These are phyloP conservation scores for Glycyrrhiza uralensis DNA, from an alignment of 306 rosid species.

Conservation along the genomic window DNA sequence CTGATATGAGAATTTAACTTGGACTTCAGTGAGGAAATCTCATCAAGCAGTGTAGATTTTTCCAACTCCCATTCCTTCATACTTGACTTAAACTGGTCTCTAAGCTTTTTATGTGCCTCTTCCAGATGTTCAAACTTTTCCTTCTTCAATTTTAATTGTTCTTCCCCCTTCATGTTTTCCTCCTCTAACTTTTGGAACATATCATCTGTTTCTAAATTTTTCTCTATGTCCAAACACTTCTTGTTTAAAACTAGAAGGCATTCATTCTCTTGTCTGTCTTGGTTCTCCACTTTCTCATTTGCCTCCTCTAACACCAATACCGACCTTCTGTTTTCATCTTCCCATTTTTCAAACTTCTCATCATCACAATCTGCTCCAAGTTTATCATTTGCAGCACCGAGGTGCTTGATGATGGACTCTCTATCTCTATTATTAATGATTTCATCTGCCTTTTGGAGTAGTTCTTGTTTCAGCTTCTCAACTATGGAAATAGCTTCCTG, in stretches of 20 bases:
- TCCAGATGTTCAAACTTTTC: conserved; percentile 69
- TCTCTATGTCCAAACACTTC: conserved; percentile 43
- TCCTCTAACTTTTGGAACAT: conserved; percentile 40
- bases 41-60: conserved; percentile 53
- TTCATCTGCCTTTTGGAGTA: conserved; percentile 48
- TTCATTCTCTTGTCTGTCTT: conserved; percentile 52
- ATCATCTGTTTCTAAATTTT: conserved; percentile 41
- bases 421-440: conserved; percentile 27
- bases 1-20: conserved; percentile 58
- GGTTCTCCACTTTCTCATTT: conserved; percentile 49
- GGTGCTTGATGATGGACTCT: conserved; percentile 45
- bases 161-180: conserved; percentile 47
- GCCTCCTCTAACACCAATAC: conserved; percentile 47
- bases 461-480: conserved; percentile 54
- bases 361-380: conserved; percentile 46
- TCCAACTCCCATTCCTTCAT: conserved; percentile 63
- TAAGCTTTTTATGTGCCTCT: conserved; percentile 59
- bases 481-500: conserved; percentile 48
- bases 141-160: conserved; percentile 72
- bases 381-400: conserved; percentile 48
- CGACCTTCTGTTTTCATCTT: conserved; percentile 42
- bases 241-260: conserved; percentile 44
- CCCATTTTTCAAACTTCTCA: conserved; percentile 37
- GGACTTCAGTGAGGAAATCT: conserved; percentile 52
- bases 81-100: conserved; percentile 40